Evolutionary conservation across 352 stramenopile genomes (phyloP).

Genomic region (Globisporangium paddicum): DNA sequence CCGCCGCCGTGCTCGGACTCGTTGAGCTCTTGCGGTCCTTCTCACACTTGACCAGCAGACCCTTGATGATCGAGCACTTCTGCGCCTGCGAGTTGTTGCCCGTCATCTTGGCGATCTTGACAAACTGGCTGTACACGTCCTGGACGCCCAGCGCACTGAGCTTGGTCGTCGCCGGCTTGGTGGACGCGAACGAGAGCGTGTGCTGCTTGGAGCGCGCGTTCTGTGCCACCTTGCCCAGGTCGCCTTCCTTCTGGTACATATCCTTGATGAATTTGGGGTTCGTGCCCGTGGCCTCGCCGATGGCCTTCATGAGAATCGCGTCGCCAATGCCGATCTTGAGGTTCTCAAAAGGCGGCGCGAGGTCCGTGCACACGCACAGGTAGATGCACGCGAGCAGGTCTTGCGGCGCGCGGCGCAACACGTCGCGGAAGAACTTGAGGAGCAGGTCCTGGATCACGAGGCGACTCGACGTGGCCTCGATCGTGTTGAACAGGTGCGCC

Average conservation of each 20-base stretch:
- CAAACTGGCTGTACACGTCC: conserved; percentile 87
- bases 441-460: conserved; percentile 85
- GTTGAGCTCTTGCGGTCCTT: conserved; percentile 72
- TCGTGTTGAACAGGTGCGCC: conserved; percentile 69
- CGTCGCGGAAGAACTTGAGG: conserved; percentile 79
- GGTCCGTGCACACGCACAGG: conserved; percentile 86
- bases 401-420: conserved; percentile 65
- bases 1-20: conserved; percentile 44
- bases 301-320: conserved; percentile 97
- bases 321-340: conserved; percentile 99
- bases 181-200: conserved; percentile 77
- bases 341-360: conserved; percentile 96
- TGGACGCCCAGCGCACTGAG: conserved; percentile 87
- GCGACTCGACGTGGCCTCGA: conserved; percentile 65
- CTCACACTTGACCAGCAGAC: conserved; percentile 92
- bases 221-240: conserved; percentile 96
- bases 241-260: conserved; percentile 95
- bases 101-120: conserved; percentile 93
- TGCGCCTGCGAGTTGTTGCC: conserved; percentile 95
- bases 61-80: conserved; percentile 98
- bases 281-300: conserved; percentile 91
- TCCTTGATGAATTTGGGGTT: conserved; percentile 93
- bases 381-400: conserved; percentile 91
- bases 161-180: conserved; percentile 45
- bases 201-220: conserved; percentile 92